Base-by-base conservation (phyloP, 1,284 basidiomycete species). In the Hemileia vastatrix region DNA sequence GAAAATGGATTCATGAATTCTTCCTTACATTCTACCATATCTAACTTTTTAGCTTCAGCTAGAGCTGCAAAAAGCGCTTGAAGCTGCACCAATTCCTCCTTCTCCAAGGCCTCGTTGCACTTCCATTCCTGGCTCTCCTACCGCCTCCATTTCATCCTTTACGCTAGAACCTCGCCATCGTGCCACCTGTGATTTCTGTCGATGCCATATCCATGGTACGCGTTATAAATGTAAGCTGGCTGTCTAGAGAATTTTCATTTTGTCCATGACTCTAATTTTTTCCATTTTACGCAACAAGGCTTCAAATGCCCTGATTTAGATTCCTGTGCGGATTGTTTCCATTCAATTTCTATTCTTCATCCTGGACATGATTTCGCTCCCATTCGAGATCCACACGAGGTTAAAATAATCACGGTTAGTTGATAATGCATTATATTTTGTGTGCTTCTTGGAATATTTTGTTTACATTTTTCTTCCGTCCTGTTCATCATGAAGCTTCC, bases 221-320 rank as follows among this genome's bases (percentile, higher is more conserved):
- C 57, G 57, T 9, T 50, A 60, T 40, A 60, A 60, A 60, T 60
- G 57, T 60, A 18, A 45, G 50, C n/a, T n/a, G n/a, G n/a, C n/a
- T n/a, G n/a, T n/a, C n/a, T n/a, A n/a, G n/a, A n/a, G n/a, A n/a
- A n/a, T 36, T 31, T n/a, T 31, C 15, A 9, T n/a, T 31, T 40
- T 52, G 13, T 2, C 6, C 33, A 32, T 27, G n/a, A n/a, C n/a
- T n/a, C n/a, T n/a, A n/a, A n/a, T n/a, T n/a, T n/a, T 13, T n/a
- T 9, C 21, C 19, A 13, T 54, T 54, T 24, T 23, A 6, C n/a
- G n/a, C 15, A 5, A 45, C 19, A 8, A 60, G 57, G 57, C 36
- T 50, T 60, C 47, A 60, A 60, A 47, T 60, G 57, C 43, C 57
- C 57, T 24, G 57, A 60, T 18, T 24, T 60, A 23, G 57, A 60